A percentile compares a stretch with the other conserved stretches of the same genome.
These are phyloP conservation scores for Diplodia sapinea DNA, from an alignment of 2,329 filamentous ascomycete species.

Conservation along the genomic window DNA sequence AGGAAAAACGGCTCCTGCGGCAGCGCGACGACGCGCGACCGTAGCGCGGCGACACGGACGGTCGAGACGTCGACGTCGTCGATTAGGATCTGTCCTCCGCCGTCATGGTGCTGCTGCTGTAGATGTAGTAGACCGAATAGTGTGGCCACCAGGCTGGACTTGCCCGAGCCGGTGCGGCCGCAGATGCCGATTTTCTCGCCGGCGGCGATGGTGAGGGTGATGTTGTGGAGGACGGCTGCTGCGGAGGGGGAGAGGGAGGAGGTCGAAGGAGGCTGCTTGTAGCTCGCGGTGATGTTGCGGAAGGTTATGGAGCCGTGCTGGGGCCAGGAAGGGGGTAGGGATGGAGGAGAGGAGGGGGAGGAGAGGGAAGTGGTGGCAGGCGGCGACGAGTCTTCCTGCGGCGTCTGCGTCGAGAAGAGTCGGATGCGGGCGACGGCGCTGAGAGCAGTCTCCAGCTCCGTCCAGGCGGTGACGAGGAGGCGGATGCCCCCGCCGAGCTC, in stretches of 20 bases:
- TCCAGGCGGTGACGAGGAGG: conserved; percentile 59
- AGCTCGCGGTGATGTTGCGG: conserved; percentile 52
- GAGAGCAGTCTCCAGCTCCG: conserved; percentile 63
- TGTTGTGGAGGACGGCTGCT: conserved; percentile 37
- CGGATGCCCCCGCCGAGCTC: conserved; percentile 38
- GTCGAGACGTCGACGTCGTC: conserved; percentile 49
- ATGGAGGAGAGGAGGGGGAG: conserved; percentile 41
- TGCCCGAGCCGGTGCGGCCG: conserved; percentile 59
- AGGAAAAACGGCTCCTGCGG: conserved; percentile 63
- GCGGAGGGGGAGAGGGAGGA: background rate
- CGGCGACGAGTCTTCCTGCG: conserved; percentile 44
- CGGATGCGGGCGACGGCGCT: conserved; percentile 63
- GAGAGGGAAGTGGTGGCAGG: conserved; percentile 56
- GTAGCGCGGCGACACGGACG: conserved; percentile 53
- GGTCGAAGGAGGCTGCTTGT: conserved; percentile 36
- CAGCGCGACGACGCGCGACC: conserved; percentile 58
- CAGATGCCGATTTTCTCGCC: conserved; percentile 60
- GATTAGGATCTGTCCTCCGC: conserved; percentile 49
- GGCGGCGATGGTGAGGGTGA: conserved; percentile 47
- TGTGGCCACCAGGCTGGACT: conserved; percentile 50
- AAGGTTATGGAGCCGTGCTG: conserved; percentile 52
- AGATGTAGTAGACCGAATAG: conserved; percentile 51
- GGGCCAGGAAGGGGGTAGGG: conserved; percentile 47
- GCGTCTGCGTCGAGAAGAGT: conserved; percentile 49
- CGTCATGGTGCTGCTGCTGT: conserved; percentile 34